Conservation (phyloP, 345 rosid genomes). For the Boechera retrofracta region DNA sequence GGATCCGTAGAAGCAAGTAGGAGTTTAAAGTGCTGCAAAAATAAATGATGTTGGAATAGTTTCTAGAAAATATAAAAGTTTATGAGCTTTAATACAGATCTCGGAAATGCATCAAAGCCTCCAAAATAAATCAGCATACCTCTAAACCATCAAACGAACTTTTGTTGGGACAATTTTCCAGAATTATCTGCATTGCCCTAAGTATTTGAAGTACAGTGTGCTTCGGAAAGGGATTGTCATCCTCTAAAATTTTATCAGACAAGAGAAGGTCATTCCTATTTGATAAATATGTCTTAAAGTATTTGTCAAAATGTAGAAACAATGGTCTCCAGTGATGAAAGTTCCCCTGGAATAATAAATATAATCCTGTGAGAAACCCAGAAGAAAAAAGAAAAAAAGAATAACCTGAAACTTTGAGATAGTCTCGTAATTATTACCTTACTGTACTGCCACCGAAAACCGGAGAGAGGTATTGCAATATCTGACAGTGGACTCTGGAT, state of each 20-base stretch:
- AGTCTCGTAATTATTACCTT: slow-evolving; percentile 57
- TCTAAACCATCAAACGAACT: slow-evolving; percentile 92
- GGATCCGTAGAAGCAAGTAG: slow-evolving; percentile 95
- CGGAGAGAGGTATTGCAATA: slow-evolving; percentile 95
- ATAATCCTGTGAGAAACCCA: slow-evolving; percentile 38
- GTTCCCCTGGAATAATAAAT: slow-evolving; percentile 72
- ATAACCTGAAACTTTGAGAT: slow-evolving; percentile 5
- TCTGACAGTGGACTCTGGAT: slow-evolving; percentile 96
- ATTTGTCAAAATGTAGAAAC: slow-evolving; percentile 90
- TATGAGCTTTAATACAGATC: slow-evolving; percentile 24
- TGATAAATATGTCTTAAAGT: slow-evolving; percentile 81
- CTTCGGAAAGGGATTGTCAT: slow-evolving; percentile 78
- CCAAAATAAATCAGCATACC: slow-evolving; percentile 51
- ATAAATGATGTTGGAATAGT: neutral
- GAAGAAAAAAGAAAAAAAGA: neutral
- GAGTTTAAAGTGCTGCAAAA: slow-evolving; percentile 85
- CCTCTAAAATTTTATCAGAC: slow-evolving; percentile 74
- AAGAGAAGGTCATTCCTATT: slow-evolving; percentile 81
- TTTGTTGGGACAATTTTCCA: slow-evolving; percentile 92
- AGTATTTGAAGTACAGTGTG: slow-evolving; percentile 84
- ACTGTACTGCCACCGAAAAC: slow-evolving; percentile 87
- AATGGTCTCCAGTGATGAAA: slow-evolving; percentile 97
- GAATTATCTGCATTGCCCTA: slow-evolving; percentile 83
- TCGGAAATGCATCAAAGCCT: slow-evolving; percentile 21
- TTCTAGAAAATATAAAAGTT: slow-evolving; percentile 33